Conservation (phyloP, 345 rosid genomes). For the Eucalyptus regnans region DNA sequence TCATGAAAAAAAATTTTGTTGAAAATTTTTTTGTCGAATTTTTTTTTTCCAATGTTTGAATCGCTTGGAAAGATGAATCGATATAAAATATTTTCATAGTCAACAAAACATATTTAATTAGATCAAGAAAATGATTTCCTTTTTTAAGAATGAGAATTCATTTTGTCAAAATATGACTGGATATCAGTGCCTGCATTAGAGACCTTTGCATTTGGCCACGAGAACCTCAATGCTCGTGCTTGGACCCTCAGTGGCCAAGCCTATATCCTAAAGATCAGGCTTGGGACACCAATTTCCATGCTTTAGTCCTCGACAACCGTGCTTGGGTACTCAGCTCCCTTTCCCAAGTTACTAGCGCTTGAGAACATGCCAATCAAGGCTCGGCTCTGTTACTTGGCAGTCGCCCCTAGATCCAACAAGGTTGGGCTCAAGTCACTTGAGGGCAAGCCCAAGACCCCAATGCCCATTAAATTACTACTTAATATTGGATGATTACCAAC, state of each 20-base stretch:
- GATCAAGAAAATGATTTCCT: neutral
- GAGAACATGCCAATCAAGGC: neutral
- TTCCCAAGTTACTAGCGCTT: neutral
- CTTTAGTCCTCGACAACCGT: accelerated
- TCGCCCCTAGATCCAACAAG: neutral
- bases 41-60: neutral
- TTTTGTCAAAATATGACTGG: neutral
- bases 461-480: neutral
- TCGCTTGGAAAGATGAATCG: neutral
- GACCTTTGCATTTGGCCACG: neutral
- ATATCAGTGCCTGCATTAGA: accelerated
- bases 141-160: neutral
- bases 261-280: neutral
- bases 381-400: neutral
- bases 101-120: neutral
- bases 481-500: neutral
- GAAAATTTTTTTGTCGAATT: neutral
- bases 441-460: neutral
- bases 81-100: neutral
- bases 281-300: neutral
- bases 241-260: neutral
- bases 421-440: neutral
- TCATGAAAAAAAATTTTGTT: neutral
- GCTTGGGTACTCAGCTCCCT: neutral
- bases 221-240: neutral